These are phyloP conservation scores for Lipomyces japonicus DNA, from an alignment of 805 yeast species.

Conservation along the genomic window DNA sequence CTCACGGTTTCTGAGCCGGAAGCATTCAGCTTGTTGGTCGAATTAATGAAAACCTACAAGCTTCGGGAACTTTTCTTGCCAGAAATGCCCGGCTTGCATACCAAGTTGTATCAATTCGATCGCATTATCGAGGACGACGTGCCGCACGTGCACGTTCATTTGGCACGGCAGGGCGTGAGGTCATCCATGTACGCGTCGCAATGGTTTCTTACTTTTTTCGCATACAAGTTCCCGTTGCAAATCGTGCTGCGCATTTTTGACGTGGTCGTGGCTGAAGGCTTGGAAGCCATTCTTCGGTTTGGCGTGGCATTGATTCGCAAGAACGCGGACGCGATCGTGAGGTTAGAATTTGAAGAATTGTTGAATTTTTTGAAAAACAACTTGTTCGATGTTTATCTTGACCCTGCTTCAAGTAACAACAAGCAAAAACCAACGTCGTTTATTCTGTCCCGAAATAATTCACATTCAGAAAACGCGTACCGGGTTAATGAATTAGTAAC, in stretches of 20 bases:
- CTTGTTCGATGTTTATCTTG: conserved; percentile 66
- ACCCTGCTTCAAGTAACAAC: conserved; percentile 31
- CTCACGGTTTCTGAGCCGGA: conserved; percentile 79
- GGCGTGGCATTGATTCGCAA: conserved; percentile 74
- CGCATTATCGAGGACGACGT: conserved; percentile 71
- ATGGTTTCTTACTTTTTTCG: conserved; percentile 94
- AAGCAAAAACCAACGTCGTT: conserved; percentile 3
- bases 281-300: conserved; percentile 79
- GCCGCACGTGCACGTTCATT: conserved; percentile 71
- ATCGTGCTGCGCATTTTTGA: conserved; percentile 86
- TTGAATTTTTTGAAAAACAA: conserved; percentile 74
- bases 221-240: conserved; percentile 87
- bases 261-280: conserved; percentile 83
- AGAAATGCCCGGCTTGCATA: conserved; percentile 90
- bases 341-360: conserved; percentile 69
- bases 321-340: conserved; percentile 57
- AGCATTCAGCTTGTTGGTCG: conserved; percentile 74
- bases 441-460: conserved; percentile 1
- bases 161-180: conserved; percentile 78
- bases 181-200: conserved; percentile 97
- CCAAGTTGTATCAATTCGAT: conserved; percentile 84
- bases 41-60: conserved; percentile 80
- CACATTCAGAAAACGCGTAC: conserved; percentile 40
- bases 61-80: conserved; percentile 74
- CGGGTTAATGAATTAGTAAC: conserved; percentile 68